Base-by-base conservation (phyloP, 192 early-diverging fungal species). In the Rhizophlyctis rosea region DNA sequence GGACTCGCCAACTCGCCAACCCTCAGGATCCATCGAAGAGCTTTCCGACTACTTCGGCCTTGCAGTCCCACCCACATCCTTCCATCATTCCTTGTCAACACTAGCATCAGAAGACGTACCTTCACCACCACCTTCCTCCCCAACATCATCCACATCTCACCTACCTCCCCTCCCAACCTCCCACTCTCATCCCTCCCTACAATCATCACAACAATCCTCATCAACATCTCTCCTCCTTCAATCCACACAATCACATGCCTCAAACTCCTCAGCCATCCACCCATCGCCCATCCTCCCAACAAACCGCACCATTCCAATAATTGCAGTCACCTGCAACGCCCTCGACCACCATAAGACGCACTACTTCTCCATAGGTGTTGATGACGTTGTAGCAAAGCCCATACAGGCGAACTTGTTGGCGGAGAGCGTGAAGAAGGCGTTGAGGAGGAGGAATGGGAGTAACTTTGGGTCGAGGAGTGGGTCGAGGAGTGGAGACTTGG, bases 291-390 rank as follows among this genome's bases (percentile, higher is more conserved):
- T 13, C 4, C 28, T 28, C 21, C 53, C 34, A 21, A 57, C 56
- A 7, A 11, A 35, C 72, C 72, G 73, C 36, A 59, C 50, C 1
- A 70, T 84, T 27, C 84, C 86, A 25, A 86, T 88, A 36, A 70
- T 88, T 7, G 86, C 86, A 14, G 80, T 85, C 23, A 88, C 86
- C 23, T 82, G 81, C 68, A 82, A 81, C 59, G 83, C 77, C 32
- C 76, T 67, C 23, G 70, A 67, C 21, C 75, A 82, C 7, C 75
- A 78, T 64, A 70, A 72, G 23, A 66, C 70, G 49, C 61, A 68
- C 35, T 87, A 87, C 62, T 59, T 68, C 49, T 59, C 78, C 21
- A 66, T 76, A 27, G 86, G 86, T 24, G 84, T 85, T 76, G 72
- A 76, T 29, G 33, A 34, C 5, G 55, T 58, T n/a, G 55, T 57